Percentiles rank a stretch among this genome's conserved stretches.
These are phyloP conservation scores for Penicillium roqueforti DNA, from an alignment of 495 filamentous ascomycete species.

Conservation along the genomic window DNA sequence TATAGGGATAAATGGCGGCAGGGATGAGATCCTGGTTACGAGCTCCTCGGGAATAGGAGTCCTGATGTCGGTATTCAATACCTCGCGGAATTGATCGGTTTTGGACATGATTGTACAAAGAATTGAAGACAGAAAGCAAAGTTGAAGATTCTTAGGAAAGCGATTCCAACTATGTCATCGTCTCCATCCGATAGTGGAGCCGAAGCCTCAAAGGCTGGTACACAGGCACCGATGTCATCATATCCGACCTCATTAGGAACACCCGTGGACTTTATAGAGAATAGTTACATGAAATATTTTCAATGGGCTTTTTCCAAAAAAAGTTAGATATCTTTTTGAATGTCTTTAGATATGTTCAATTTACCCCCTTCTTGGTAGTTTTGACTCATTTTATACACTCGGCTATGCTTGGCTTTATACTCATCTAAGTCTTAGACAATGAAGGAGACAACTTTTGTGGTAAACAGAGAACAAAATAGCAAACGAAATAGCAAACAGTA, in stretches of 20 bases:
- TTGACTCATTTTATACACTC: too few relatives aligned
- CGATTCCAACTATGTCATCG: conserved; percentile 14
- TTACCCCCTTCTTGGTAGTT: too few relatives aligned
- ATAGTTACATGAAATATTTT: too few relatives aligned
- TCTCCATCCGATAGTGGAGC: conserved; percentile 7
- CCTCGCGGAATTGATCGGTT: conserved; percentile 17
- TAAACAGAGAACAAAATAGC: neutral
- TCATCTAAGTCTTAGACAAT: neutral
- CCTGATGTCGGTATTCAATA: conserved; percentile 30
- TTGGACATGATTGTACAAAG: conserved; percentile 15
- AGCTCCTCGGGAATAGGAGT: conserved; percentile 22
- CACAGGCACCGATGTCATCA: neutral
- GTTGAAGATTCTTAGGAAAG: neutral
- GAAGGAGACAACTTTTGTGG: neutral
- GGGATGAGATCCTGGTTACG: conserved; percentile 28
- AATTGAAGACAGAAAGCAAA: neutral
- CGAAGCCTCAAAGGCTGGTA: neutral
- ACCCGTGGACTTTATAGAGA: neutral
- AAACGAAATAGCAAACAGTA: neutral
- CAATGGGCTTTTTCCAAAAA: too few relatives aligned
- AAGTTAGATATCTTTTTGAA: too few relatives aligned
- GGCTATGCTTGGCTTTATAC: too few relatives aligned
- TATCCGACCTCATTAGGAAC: neutral
- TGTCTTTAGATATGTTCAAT: too few relatives aligned
- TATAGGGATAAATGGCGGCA: conserved; percentile 51